phyloP scores from a whole-genome alignment of 345 rosid genomes.

The Erodium maritimum region DNA sequence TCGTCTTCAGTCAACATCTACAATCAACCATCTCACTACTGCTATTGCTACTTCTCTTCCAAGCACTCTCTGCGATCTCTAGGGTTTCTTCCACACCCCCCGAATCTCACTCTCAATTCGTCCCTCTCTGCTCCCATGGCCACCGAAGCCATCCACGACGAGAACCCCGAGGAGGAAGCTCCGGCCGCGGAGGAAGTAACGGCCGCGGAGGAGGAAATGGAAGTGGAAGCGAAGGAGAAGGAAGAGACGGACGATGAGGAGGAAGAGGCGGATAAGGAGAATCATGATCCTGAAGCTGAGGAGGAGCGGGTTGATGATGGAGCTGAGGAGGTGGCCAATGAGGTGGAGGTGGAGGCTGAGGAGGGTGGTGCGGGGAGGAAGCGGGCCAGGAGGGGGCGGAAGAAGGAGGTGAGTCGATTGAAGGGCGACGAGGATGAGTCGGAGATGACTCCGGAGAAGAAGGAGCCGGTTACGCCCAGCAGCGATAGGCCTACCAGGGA shows the following conservation, averaged over 20 bases:
- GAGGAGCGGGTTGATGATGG: not conserved
- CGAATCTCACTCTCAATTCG: not conserved
- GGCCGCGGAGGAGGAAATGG: not conserved
- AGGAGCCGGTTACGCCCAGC: conserved; percentile 13
- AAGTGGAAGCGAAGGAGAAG: not conserved
- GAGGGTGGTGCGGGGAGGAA: not conserved
- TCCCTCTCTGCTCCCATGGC: not conserved
- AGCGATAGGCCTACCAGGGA: conserved; percentile 82
- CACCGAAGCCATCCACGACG: conserved; percentile 1
- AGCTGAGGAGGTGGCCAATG: not conserved
- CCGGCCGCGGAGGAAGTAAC: not conserved
- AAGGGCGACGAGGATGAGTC: conserved; percentile 1
- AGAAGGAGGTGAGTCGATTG: not conserved
- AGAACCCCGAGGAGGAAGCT: not conserved
- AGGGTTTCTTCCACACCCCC: not conserved
- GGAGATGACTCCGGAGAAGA: not conserved
- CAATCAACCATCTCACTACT: not conserved
- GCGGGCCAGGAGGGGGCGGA: not conserved
- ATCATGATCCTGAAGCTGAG: no score
- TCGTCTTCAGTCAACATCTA: not conserved
- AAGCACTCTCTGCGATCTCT: not conserved
- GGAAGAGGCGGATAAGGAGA: not conserved
- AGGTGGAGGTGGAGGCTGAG: not conserved
- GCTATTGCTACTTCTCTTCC: not conserved
- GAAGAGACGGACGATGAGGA: not conserved